A percentile compares a stretch with the other conserved stretches of the same genome.
phyloP scores from a whole-genome alignment of 495 filamentous ascomycete species.

The Bacidia rubella region DNA sequence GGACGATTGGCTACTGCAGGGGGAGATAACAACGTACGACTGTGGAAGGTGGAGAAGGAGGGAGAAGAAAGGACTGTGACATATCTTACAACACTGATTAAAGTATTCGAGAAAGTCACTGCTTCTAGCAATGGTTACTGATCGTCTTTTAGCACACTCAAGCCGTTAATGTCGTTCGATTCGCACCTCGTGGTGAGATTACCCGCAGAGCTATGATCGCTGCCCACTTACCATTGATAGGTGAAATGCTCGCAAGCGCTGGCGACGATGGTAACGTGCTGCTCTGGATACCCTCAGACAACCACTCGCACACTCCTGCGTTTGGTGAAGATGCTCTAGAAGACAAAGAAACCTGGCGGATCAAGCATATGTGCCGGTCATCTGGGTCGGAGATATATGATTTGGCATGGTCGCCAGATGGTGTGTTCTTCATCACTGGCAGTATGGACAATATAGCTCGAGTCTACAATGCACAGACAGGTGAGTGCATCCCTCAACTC shows the following conservation, averaged over 20 bases:
- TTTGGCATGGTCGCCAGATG: slow-evolving; percentile 95
- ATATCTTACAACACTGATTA: slow-evolving; percentile 79
- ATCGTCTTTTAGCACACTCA: slow-evolving; percentile 54
- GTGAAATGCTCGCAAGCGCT: slow-evolving; percentile 85
- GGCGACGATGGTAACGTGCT: slow-evolving; percentile 96
- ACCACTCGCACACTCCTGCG: slow-evolving; percentile 41
- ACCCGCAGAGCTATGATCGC: neutral
- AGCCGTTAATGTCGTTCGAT: slow-evolving; percentile 95
- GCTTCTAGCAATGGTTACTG: neutral
- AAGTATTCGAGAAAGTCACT: slow-evolving; percentile 20
- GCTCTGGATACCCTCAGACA: slow-evolving; percentile 83
- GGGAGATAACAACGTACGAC: slow-evolving; percentile 90
- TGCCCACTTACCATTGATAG: slow-evolving; percentile 28
- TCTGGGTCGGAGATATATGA: slow-evolving; percentile 92
- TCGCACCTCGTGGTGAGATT: slow-evolving; percentile 67
- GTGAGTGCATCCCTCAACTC: slow-evolving; percentile 33
- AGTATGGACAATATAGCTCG: slow-evolving; percentile 98
- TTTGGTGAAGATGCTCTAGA: slow-evolving; percentile 78
- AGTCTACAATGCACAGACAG: slow-evolving; percentile 90
- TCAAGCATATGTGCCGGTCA: slow-evolving; percentile 94
- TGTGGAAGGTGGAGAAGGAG: slow-evolving; percentile 79
- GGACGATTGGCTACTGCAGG: slow-evolving; percentile 85
- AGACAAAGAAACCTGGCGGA: slow-evolving; percentile 92
- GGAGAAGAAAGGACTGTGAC: slow-evolving; percentile 81
- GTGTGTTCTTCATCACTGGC: slow-evolving; percentile 89